Conservation (phyloP, 345 rosid genomes). For the rapeseed (Brassica napus) region Da-Ae NC_063444.1:20754501-20755000, state of each 20-base stretch:
- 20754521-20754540: background rate
- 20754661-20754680: background rate
- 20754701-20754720: background rate
- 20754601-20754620: too few relatives aligned
- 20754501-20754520: background rate
- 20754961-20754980: background rate
- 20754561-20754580: background rate
- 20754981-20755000: background rate
- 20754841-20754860: background rate
- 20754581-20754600: too few relatives aligned
- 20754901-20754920: background rate
- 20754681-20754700: background rate
- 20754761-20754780: background rate
- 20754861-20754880: background rate
- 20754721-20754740: background rate
- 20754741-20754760: background rate
- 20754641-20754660: background rate
- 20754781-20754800: background rate
- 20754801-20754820: background rate
- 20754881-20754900: background rate
- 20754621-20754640: background rate
- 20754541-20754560: background rate
- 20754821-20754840: background rate
- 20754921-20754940: background rate
- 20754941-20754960: background rate